These are phyloP conservation scores for Talaromyces sp. DNA, from an alignment of 2,329 filamentous ascomycete species.

Conservation along the genomic window DNA sequence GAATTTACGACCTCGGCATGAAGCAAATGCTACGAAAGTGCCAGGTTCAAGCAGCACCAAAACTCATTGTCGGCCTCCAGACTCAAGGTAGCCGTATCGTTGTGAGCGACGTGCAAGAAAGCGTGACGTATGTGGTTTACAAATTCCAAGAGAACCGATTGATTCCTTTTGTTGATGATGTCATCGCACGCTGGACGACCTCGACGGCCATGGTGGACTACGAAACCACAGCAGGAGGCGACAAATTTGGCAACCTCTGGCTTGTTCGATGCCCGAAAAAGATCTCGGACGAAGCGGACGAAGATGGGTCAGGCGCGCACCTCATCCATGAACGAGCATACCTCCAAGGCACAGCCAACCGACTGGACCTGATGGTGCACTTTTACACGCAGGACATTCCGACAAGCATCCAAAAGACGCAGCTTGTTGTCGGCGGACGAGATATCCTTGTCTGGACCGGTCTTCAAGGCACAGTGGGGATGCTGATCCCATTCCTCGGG, in stretches of 20 bases:
- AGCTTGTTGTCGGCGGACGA: conserved; percentile 83
- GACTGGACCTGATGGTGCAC: conserved; percentile 79
- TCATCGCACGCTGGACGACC: conserved; percentile 83
- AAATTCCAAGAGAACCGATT: conserved; percentile 87
- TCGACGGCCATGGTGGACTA: conserved; percentile 94
- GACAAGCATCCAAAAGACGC: conserved; percentile 82
- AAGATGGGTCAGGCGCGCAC: conserved; percentile 84
- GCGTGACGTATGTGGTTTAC: conserved; percentile 87
- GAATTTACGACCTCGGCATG: conserved; percentile 90
- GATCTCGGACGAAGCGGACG: conserved; percentile 82
- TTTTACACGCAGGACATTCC: conserved; percentile 90
- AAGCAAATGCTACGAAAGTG: conserved; percentile 88
- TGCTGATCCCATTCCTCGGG: conserved; percentile 84
- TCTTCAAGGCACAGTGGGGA: conserved; percentile 87
- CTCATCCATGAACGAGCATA: conserved; percentile 87
- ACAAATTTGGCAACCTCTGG: conserved; percentile 98
- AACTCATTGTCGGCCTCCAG: conserved; percentile 81
- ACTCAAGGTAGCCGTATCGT: conserved; percentile 88
- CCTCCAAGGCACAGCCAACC: conserved; percentile 80
- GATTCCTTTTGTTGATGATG: conserved; percentile 90
- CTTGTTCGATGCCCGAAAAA: conserved; percentile 82
- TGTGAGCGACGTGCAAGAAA: conserved; percentile 88
- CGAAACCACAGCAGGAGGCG: conserved; percentile 87
- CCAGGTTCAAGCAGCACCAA: conserved; percentile 71
- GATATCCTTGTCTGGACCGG: conserved; percentile 92